These are phyloP conservation scores for Heterobasidion irregulare DNA, from an alignment of 1,284 basidiomycete genomes.

Conservation along the genomic window DNA sequence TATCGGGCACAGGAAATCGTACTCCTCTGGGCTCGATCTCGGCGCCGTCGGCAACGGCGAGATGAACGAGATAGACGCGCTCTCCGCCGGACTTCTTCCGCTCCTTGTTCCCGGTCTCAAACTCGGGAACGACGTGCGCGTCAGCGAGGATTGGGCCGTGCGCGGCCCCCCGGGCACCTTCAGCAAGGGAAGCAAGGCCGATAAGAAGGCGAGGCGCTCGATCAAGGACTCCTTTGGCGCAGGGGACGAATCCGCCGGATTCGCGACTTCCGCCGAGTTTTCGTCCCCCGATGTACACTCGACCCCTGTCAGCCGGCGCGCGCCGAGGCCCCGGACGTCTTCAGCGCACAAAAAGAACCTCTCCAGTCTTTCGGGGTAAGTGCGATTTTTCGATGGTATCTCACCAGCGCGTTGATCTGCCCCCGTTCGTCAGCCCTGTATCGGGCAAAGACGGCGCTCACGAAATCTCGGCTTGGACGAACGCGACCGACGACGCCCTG, in stretches of 20 bases:
- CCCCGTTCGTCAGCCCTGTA: slow-evolving; percentile 36
- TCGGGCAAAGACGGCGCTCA: slow-evolving; percentile 53
- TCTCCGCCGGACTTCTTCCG: slow-evolving; percentile 60
- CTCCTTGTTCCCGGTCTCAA: slow-evolving; percentile 58
- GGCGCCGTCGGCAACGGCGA: slow-evolving; percentile 38
- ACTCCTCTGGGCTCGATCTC: slow-evolving; percentile 50
- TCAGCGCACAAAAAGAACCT: slow-evolving; percentile 49
- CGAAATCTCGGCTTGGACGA: slow-evolving; percentile 39
- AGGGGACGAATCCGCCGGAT: slow-evolving; percentile 28
- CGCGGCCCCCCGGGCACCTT: slow-evolving; percentile 31
- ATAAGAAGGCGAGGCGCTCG: slow-evolving; percentile 7
- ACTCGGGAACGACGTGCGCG: slow-evolving; percentile 43
- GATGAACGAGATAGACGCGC: slow-evolving; percentile 57
- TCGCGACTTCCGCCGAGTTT: slow-evolving; percentile 31
- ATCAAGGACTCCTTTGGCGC: slow-evolving; percentile 14
- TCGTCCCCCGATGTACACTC: slow-evolving; percentile 50
- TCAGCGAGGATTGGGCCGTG: slow-evolving; percentile 34
- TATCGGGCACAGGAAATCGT: slow-evolving; percentile 46
- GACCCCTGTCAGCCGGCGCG: slow-evolving; percentile 34
- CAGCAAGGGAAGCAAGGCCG: slow-evolving; percentile 25
- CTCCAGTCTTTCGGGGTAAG: slow-evolving; percentile 56
- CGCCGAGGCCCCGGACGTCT: slow-evolving; percentile 30
- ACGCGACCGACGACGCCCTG: slow-evolving; percentile 39
- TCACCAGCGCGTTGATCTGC: not conserved
- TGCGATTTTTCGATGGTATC: not conserved